phyloP scores from a whole-genome alignment of 148 eudicot species.

The Hydrangea macrophylla region DNA sequence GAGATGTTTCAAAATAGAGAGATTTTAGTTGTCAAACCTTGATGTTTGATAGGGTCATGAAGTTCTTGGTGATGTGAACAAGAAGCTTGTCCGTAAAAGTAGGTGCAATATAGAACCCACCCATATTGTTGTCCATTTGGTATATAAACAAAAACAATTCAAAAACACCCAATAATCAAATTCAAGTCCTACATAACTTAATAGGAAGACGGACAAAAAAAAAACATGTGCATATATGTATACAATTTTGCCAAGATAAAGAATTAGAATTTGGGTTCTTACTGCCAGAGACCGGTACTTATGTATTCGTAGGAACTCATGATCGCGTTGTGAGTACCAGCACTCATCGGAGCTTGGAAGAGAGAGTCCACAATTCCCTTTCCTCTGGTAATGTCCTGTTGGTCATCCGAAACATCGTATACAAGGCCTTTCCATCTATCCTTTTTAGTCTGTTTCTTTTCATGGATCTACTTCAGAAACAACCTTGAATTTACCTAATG shows the following conservation, averaged over 20 bases:
- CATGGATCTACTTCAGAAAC: slow-evolving; percentile 28
- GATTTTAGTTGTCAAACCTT: slow-evolving; percentile 21
- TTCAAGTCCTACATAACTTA: background rate
- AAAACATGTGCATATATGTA: no score
- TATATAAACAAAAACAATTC: slow-evolving; percentile 16
- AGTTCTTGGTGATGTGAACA: slow-evolving; percentile 43
- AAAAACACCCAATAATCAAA: background rate
- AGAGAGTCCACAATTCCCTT: slow-evolving; percentile 51
- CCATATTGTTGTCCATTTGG: slow-evolving; percentile 29
- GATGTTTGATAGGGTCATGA: slow-evolving; percentile 36
- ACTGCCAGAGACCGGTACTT: slow-evolving; percentile 43
- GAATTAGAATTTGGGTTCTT: slow-evolving; percentile 2
- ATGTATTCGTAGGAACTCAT: slow-evolving; percentile 38
- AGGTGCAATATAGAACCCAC: slow-evolving; percentile 44
- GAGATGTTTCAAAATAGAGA: background rate
- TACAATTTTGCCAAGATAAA: background rate
- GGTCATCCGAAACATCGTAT: slow-evolving; percentile 34
- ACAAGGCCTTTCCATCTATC: slow-evolving; percentile 45
- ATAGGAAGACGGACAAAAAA: background rate
- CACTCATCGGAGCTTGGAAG: slow-evolving; percentile 33
- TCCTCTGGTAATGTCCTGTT: slow-evolving; percentile 46
- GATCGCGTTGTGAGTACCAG: slow-evolving; percentile 34
- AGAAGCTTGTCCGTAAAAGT: slow-evolving; percentile 50
- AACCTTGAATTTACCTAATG: slow-evolving; percentile 18
- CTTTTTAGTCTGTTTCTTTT: slow-evolving; percentile 31